These are phyloP conservation scores for Cajanus cajan DNA, from an alignment of 306 rosid genomes.

Conservation along the genomic window DNA sequence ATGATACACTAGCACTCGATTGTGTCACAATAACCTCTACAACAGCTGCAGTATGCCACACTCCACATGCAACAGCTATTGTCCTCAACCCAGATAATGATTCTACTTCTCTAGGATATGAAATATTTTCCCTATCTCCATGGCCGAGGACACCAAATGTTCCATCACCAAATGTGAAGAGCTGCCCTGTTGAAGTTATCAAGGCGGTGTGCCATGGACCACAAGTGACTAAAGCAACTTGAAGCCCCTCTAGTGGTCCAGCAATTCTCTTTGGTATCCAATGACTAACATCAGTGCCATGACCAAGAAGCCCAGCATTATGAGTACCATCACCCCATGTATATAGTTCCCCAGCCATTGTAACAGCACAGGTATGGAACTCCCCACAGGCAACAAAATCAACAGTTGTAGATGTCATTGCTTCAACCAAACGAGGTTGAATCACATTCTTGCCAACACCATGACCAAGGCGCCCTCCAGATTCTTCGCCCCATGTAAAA, in stretches of 20 bases:
- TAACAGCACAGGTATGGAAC: constrained; percentile 95
- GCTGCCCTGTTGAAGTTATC: constrained; percentile 82
- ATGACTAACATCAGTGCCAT: constrained; percentile 88
- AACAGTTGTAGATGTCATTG: constrained; percentile 65
- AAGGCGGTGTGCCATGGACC: constrained; percentile 99
- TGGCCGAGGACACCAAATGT: constrained; percentile 97
- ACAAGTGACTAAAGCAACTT: constrained; percentile 87
- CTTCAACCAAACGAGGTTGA: constrained; percentile 87
- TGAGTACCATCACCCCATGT: constrained; percentile 99
- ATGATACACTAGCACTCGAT: constrained; percentile 78
- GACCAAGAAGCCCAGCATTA: constrained; percentile 97
- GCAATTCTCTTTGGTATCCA: constrained; percentile 97
- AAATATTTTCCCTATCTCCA: constrained; percentile 79
- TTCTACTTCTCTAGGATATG: constrained; percentile 89
- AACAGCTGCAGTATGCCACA: constrained; percentile 99
- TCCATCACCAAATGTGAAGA: constrained; percentile 97
- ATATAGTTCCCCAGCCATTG: constrained; percentile 88
- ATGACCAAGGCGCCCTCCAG: constrained; percentile 99
- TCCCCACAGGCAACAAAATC: constrained; percentile 97
- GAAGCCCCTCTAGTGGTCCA: constrained; percentile 92
- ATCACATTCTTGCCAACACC: constrained; percentile 87
- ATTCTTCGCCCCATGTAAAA: constrained; percentile 99
- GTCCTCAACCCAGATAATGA: constrained; percentile 92
- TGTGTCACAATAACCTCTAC: constrained; percentile 94
- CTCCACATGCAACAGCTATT: constrained; percentile 97